These are phyloP conservation scores for Mangifera indica DNA, from an alignment of 345 rosid species.

Conservation along the genomic window DNA sequence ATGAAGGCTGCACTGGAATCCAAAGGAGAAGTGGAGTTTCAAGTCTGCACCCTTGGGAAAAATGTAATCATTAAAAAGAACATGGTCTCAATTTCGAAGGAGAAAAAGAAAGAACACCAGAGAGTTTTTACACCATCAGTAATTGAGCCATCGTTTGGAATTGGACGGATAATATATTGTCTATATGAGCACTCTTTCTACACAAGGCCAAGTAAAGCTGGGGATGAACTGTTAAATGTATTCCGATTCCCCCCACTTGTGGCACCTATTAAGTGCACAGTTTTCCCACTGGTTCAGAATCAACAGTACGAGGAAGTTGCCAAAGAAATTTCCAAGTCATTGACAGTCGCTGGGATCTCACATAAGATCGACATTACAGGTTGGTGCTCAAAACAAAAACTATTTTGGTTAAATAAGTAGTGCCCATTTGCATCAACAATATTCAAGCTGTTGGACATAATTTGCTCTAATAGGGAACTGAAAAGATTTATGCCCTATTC, in stretches of 20 bases:
- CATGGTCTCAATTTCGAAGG: conserved; percentile 89
- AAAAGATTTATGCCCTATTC: too few relatives aligned
- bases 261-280: conserved; percentile 92
- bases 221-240: conserved; percentile 79
- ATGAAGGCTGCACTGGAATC: conserved; percentile 76
- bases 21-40: conserved; percentile 81
- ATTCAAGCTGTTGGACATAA: too few relatives aligned
- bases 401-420: not conserved
- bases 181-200: conserved; percentile 88
- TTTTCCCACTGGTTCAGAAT: conserved; percentile 90
- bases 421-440: not conserved
- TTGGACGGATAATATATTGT: conserved; percentile 92
- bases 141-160: conserved; percentile 92
- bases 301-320: conserved; percentile 77
- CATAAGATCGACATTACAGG: conserved; percentile 95
- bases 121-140: conserved; percentile 91
- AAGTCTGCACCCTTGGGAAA: conserved; percentile 68
- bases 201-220: conserved; percentile 82
- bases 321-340: conserved; percentile 61
- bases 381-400: conserved; percentile 19
- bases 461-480: too few relatives aligned
- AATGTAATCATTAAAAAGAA: conserved; percentile 63
- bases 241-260: conserved; percentile 91
- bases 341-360: conserved; percentile 75
- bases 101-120: conserved; percentile 85